Base-by-base conservation (phyloP, 139 green algal species). In the Pleodorina starrii region DNA sequence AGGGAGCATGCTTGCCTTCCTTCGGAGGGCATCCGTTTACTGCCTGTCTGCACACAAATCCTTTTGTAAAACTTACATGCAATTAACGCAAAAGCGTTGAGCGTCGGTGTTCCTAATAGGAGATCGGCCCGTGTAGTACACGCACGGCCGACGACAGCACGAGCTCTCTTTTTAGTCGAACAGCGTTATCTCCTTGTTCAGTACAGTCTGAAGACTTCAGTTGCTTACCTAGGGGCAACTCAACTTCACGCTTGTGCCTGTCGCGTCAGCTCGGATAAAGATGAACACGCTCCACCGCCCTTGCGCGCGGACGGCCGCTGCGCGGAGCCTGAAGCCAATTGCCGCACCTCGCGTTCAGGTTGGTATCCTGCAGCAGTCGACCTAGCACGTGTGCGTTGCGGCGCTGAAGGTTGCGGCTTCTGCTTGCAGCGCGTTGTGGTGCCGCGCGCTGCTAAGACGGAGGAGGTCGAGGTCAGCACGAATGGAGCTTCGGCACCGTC, bases 381-480 rank as follows among this genome's bases (percentile, higher is more conserved):
- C 35, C 5, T 35, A 40, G 35, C 35, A 38, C 5, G 19, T 82
- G 19, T 35, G 19, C 11, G 11, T 82, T 42, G 19, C 32, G 75
- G 16, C 46, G 44, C 42, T 36, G 17, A 59, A 59, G 6, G 0
- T 60, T 57, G 68, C 68, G 68, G 32, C 46, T 50, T 36, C 32
- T 85, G 50, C 84, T 73, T 82, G 84, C 84, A 89, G 69, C 69
- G 84, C 36, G 75, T 90, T n/a, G 42, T 71, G 21, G 48, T n/a
- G 48, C 17, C 36, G 14, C 81, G 75, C 50, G 78, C 86, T 43
- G 90, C 90, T 44, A 83, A 79, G 69, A 29, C 77, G 4, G 87
- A 91, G 83, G 87, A 91, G 73, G 81, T 91, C 4, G 74, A 89
- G 68, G 54, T 68, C 16, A 66, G 27, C 59, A 80, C 42, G 42